Evolutionary conservation across 192 early-diverging fungal genomes (phyloP), one percentile per base, ranked within the genome.

Genomic region (Dimargaris verticillata): DNA sequence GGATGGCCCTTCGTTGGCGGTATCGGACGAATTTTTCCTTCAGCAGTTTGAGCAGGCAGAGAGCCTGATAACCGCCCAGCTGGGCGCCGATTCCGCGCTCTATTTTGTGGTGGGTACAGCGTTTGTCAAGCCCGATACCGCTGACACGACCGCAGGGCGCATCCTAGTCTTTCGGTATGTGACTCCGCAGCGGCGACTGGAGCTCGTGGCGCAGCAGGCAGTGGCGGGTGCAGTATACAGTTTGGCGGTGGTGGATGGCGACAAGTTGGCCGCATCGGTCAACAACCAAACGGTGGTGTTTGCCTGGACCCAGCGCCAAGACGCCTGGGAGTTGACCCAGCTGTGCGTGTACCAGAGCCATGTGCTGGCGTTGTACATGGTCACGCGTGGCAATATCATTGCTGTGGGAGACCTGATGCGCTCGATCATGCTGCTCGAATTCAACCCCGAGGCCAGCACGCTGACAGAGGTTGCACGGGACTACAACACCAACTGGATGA

Each of bases 91-190:
- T 45, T 11, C 69, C 28, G 55, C 64, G n/a, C 67, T 66, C 24
- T 89, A 74, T 63, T 77, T 83, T 66, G 78, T 85, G 28, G 71
- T 88, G 44, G 92, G 92, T n/a, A 92, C 92, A 11, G 78, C 82
- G 22, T 68, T 79, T 33, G 68, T 76, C 20, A 41, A 66, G 52
- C 75, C 77, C 11, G 73, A 63, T 28, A 73, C 84, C 49, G 80
- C 83, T 44, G 80, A 92, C 6, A 80, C 82, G 6, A 61, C 57
- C n/a, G 75, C 69, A 18, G 95, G 93, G 18, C 71, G 92, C 7
- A 72, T 96, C 4, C 61, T 92, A 33, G 71, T 87, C 14, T 73
- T 87, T 52, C 67, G 69, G n/a, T 76, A 65, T 65, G 75, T 87
- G 11, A 61, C 66, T 3, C 61, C 58, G 15, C 64, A 43, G n/a